phyloP scores from a whole-genome alignment of 179 eudicot genomes.

The Beta lomatogona region DNA sequence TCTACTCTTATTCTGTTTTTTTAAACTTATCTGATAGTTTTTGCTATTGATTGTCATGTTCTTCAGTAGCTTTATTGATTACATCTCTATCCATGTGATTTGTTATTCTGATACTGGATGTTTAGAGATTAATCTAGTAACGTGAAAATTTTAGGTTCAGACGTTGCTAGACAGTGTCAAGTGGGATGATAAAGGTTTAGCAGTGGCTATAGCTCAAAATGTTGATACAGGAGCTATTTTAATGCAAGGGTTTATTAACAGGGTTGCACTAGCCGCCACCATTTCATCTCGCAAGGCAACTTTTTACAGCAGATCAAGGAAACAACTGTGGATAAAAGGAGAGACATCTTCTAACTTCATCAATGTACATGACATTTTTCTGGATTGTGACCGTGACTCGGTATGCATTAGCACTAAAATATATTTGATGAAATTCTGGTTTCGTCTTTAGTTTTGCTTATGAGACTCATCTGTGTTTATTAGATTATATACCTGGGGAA shows the following conservation, averaged over 20 bases:
- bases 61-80: background rate
- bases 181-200: slow-evolving; percentile 99
- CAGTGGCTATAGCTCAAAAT: slow-evolving; percentile 98
- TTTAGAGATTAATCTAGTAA: slow-evolving; percentile 26
- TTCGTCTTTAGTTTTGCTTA: background rate
- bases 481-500: slow-evolving; percentile 88
- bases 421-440: background rate
- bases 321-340: slow-evolving; percentile 87
- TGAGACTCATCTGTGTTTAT: background rate
- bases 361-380: slow-evolving; percentile 68
- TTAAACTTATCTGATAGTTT: background rate
- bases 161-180: slow-evolving; percentile 74
- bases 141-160: slow-evolving; percentile 61
- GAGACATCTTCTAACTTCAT: slow-evolving; percentile 90
- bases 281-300: slow-evolving; percentile 90
- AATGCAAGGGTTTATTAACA: slow-evolving; percentile 96
- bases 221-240: slow-evolving; percentile 88
- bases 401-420: slow-evolving; percentile 42
- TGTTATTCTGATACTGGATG: background rate
- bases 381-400: slow-evolving; percentile 94
- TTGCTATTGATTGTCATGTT: background rate
- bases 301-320: slow-evolving; percentile 89
- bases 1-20: background rate
- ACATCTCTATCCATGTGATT: background rate
- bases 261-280: slow-evolving; percentile 74